Evolutionary conservation across 208 protist species (phyloP).

Genomic region (Trypanosoma melophagium): DNA sequence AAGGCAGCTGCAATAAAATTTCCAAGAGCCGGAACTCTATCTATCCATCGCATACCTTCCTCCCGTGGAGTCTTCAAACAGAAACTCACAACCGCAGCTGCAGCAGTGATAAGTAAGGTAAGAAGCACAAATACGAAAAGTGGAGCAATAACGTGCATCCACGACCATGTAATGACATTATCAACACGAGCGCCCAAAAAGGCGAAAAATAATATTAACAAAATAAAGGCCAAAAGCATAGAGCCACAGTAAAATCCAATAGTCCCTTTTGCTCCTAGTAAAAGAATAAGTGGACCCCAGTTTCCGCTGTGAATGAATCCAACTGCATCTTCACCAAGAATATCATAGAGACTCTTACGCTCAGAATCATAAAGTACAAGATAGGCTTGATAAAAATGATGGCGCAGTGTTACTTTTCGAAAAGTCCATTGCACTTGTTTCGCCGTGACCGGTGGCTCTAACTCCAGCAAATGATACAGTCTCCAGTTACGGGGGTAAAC

Average conservation of each 20-base stretch:
- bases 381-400: conserved; percentile 89
- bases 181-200: conserved; percentile 60
- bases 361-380: conserved; percentile 72
- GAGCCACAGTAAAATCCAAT: conserved; percentile 62
- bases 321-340: conserved; percentile 74
- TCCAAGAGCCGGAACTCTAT: conserved; percentile 70
- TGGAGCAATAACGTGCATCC: conserved; percentile 45
- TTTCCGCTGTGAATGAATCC: conserved; percentile 83
- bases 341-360: conserved; percentile 84
- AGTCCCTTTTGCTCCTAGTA: conserved; percentile 51
- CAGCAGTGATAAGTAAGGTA: conserved; percentile 44
- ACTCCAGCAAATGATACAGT: conserved; percentile 82
- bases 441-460: conserved; percentile 61
- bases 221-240: conserved; percentile 48
- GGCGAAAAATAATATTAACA: conserved; percentile 71
- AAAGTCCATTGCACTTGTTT: conserved; percentile 86
- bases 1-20: conserved; percentile 65
- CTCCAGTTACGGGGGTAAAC: conserved; percentile 58
- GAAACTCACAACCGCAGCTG: conserved; percentile 62
- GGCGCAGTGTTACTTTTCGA: conserved; percentile 81
- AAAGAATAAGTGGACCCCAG: conserved; percentile 78
- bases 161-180: conserved; percentile 37
- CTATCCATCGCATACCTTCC: conserved; percentile 59
- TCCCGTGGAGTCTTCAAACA: conserved; percentile 37
- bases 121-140: conserved; percentile 56